Percentiles rank a stretch among this genome's conserved stretches.
These are phyloP conservation scores for Amanita subjunquillea DNA, from an alignment of 768 basidiomycete species.

Conservation along the genomic window DNA sequence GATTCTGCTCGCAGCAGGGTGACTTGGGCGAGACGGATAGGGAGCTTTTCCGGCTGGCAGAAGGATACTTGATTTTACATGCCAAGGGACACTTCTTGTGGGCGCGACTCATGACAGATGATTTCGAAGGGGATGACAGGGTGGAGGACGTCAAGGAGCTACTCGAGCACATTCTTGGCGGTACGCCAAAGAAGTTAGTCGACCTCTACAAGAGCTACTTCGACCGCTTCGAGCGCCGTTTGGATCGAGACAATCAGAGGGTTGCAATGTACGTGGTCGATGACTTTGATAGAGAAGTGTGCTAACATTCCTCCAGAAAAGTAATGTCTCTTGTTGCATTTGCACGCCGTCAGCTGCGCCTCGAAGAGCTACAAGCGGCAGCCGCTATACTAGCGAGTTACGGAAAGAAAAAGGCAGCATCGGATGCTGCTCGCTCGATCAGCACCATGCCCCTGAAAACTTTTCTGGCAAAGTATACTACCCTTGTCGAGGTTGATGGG, in stretches of 20 bases:
- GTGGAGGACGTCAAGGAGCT: slow-evolving; percentile 11
- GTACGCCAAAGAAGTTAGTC: slow-evolving; percentile 9
- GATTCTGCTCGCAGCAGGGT: neutral
- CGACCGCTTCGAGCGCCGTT: slow-evolving; percentile 4
- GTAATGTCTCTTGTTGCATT: slow-evolving; percentile 18
- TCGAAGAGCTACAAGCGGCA: slow-evolving; percentile 17
- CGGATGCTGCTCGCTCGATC: neutral
- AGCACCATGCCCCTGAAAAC: slow-evolving; percentile 7
- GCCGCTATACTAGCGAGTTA: slow-evolving; percentile 10
- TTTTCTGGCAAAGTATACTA: slow-evolving; percentile 8
- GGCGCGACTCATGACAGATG: slow-evolving; percentile 15
- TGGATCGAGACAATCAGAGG: neutral
- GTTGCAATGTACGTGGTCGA: slow-evolving; percentile 11
- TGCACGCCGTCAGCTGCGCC: slow-evolving; percentile 15
- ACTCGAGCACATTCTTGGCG: slow-evolving; percentile 4
- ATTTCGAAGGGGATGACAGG: slow-evolving; percentile 10
- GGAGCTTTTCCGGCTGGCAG: neutral
- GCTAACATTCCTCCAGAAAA: slow-evolving; percentile 11
- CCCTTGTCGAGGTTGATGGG: slow-evolving; percentile 7
- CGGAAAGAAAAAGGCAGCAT: slow-evolving; percentile 1
- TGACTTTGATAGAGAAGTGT: neutral
- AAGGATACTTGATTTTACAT: slow-evolving; percentile 1
- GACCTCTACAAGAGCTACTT: slow-evolving; percentile 13
- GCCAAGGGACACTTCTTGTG: slow-evolving; percentile 20
- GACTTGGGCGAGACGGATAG: neutral